Evolutionary conservation across 73 alveolate species (phyloP).

Genomic region (Diophrys sp.): DNA sequence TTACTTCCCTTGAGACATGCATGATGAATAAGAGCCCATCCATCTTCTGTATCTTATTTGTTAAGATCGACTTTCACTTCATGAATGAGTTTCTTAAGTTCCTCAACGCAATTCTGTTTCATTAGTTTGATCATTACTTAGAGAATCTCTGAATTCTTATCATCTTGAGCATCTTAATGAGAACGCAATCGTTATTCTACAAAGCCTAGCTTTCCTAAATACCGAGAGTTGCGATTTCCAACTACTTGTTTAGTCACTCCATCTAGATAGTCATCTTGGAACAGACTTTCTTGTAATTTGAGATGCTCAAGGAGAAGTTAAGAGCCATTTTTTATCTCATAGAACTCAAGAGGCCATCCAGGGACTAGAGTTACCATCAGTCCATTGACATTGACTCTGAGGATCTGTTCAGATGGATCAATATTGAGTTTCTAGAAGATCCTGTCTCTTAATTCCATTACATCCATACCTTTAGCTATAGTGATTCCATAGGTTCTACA

Average conservation of each 20-base stretch:
- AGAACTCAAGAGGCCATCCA: conserved; percentile 1
- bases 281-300: not conserved
- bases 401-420: not conserved
- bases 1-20: conserved; percentile 31
- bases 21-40: conserved; percentile 28
- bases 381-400: not conserved
- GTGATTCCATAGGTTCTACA: not conserved
- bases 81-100: not conserved
- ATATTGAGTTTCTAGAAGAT: not conserved
- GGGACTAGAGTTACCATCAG: not conserved
- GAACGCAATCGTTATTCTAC: not conserved
- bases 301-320: not conserved
- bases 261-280: not conserved
- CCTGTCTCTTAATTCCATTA: not conserved
- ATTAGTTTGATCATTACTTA: not conserved
- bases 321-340: not conserved
- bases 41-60: conserved; percentile 15
- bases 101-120: not conserved
- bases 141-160: not conserved
- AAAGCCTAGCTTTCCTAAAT: not conserved
- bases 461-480: not conserved
- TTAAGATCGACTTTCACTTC: conserved; percentile 1
- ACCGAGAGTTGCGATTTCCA: not conserved
- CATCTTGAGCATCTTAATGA: not conserved
- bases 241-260: not conserved